Base-by-base conservation (phyloP, 805 yeast genomes). In the Kurtzmaniella cleridarum region DNA sequence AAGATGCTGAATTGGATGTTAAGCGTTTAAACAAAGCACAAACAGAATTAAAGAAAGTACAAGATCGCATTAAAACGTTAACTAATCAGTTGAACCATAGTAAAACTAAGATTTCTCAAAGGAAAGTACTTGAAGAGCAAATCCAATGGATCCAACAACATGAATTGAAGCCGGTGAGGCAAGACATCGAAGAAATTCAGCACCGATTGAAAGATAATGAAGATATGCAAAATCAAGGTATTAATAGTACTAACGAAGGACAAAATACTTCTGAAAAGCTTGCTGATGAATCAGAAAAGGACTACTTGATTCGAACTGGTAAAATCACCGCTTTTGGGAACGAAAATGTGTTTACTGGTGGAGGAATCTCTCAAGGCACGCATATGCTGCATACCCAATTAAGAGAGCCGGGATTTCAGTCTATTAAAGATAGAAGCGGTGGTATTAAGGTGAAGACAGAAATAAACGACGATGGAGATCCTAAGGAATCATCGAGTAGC, bases 291-390 rank as follows among this genome's bases (percentile, higher is more conserved):
- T 62, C 88, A 0, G 84, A 84, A 52, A 77, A 77, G 41, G 97
- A 90, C 36, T 90, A 61, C 53, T 67, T 93, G 43, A 76, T 93
- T 0, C 71, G 98, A 46, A 90, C 91, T 0, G 98, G 98, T 23
- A 81, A 88, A 56, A 78, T 89, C 40, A 93, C 98, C 0, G 98
- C 98, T 0, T 93, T 93, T 66, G 95, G 96, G 9, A 76, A 77
- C 24, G 62, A 76, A 15, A 69, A 71, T 30, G 81, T 78, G 2
- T 20, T 20, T 8, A 20, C 24, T 20, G 24, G 24, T 20, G 24
- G 24, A 20, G 24, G 24, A 20, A 5, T 20, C 8, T 20, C 24
- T 5, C 7, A 8, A 5, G 24, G 24, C 6, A 40, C 32, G 12
- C 47, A 36, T 18, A 23, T 18, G 34, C 62, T 67, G 13, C 81